phyloP scores from a whole-genome alignment of 352 stramenopile genomes.

The Lagenidium sp. region DNA sequence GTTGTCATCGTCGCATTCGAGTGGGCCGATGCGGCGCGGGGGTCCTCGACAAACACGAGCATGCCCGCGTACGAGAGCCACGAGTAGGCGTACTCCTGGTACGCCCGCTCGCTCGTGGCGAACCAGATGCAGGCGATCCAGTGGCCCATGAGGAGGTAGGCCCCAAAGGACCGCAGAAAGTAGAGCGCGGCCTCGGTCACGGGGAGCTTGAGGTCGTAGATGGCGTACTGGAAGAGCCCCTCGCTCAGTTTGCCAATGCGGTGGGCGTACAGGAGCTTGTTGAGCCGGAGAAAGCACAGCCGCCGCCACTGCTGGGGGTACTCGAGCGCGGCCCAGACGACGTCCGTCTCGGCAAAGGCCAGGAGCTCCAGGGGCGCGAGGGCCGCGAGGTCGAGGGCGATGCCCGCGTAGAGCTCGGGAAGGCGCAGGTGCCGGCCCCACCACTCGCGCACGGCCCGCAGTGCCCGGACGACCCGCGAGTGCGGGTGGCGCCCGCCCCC shows the following conservation, averaged over 20 bases:
- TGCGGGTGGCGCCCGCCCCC: no score
- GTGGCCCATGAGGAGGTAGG: slow-evolving; percentile 54
- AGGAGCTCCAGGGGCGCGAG: slow-evolving; percentile 45
- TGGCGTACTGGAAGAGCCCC: slow-evolving; percentile 42
- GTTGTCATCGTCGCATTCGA: not conserved
- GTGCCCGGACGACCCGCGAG: not conserved
- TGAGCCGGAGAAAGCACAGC: slow-evolving; percentile 40
- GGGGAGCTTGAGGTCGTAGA: slow-evolving; percentile 45
- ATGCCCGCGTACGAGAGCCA: slow-evolving; percentile 54
- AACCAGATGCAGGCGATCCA: slow-evolving; percentile 59
- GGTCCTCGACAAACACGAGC: slow-evolving; percentile 21
- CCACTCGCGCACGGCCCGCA: not conserved
- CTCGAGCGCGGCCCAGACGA: slow-evolving; percentile 6
- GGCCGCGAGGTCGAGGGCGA: slow-evolving; percentile 29
- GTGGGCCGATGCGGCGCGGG: slow-evolving; percentile 1
- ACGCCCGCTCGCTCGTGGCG: slow-evolving; percentile 25
- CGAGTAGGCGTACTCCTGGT: slow-evolving; percentile 26
- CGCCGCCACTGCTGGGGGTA: slow-evolving; percentile 25
- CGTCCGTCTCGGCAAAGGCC: slow-evolving; percentile 3
- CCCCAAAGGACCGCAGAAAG: slow-evolving; percentile 32
- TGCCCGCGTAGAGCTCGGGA: slow-evolving; percentile 12
- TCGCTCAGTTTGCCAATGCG: slow-evolving; percentile 32
- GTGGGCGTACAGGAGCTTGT: slow-evolving; percentile 31
- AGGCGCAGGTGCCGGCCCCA: not conserved
- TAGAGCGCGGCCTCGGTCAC: slow-evolving; percentile 30